Percentiles rank a stretch among this genome's conserved stretches.
Evolutionary conservation across 306 rosid genomes (phyloP).

Genomic region (Castanea crenata): DNA sequence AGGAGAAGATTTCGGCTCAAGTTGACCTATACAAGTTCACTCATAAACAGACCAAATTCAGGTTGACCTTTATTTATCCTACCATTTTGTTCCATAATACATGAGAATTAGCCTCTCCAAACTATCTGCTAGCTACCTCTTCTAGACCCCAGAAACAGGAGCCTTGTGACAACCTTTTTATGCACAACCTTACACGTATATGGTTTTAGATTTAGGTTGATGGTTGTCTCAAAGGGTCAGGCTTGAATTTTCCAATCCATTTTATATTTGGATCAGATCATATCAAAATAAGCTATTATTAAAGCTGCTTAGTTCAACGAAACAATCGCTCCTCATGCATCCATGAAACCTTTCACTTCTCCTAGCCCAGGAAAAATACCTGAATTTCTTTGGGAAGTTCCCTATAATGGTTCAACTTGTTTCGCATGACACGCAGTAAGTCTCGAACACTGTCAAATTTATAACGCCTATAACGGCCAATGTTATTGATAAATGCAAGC

Average conservation of each 20-base stretch:
- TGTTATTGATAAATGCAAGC: conserved; percentile 51
- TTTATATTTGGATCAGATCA: background rate
- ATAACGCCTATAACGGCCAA: conserved; percentile 70
- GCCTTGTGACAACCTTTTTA: too few relatives aligned
- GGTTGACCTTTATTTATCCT: background rate
- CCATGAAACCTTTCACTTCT: background rate
- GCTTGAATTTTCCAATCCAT: background rate
- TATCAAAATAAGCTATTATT: background rate
- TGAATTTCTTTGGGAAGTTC: conserved; percentile 79
- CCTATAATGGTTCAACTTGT: conserved; percentile 76
- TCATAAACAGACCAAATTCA: background rate
- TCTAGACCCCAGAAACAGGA: too few relatives aligned
- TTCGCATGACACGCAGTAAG: conserved; percentile 79
- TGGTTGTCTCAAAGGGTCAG: background rate
- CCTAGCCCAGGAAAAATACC: conserved; percentile 39
- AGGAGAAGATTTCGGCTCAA: background rate
- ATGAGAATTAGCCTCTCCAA: background rate
- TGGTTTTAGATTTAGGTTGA: background rate
- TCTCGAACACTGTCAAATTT: conserved; percentile 77
- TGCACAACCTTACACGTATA: background rate
- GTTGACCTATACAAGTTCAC: background rate
- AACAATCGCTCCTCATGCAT: background rate
- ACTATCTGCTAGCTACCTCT: too few relatives aligned
- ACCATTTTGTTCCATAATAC: background rate
- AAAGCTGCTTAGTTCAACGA: background rate